Base-by-base conservation (phyloP, 176 grass and related monocot species). In the Otatea glauca region DNA sequence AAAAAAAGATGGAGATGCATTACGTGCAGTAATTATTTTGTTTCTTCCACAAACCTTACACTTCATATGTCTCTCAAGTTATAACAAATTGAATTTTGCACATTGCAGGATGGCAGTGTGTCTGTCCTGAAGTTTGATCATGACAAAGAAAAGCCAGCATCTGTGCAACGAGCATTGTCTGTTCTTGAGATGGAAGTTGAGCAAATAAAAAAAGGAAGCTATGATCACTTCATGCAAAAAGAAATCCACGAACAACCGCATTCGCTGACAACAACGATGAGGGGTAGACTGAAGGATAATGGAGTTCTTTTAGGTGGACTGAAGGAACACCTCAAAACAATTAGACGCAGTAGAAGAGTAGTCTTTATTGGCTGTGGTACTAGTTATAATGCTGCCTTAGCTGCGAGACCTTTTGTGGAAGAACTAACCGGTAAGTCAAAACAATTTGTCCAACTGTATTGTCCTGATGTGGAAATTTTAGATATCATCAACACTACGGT, bases 161-260 rank as follows among this genome's bases (percentile, higher is more conserved):
- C 85, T 73, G 91, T 95, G 59, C 93, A 98, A 59, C 84, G 96
- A 51, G 96, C 96, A 86, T 86, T 98, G 72, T 98, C 87, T 86
- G 91, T 98, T 78, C 83, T 98, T 60, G 96, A 98, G 79, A 98
- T 95, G 93, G 96, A 98, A 84, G 92, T 98, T 43, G 93, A 98
- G 37, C 96, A 98, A 88, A 98, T 95, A 88, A 98, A 95, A 85
- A 98, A 95, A 64, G 93, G 96, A 84, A 85, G 87, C 54, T 98
- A 93, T 83, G 92, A 98, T 1, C 29, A 29, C 29, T 29, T 29
- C 29, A 29, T 29, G 96, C 90, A 98, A 78, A 98, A 98, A 86
- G 96, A 98, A 86, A 98, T 98, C 42, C 85, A 98, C 70, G 96
- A 98, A 58, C 96, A 98, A 21, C 92, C 91, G 34, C 85, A 95